Evolutionary conservation across 2,329 filamentous ascomycete genomes (phyloP).

Genomic region (Phyllachora maydis): DNA sequence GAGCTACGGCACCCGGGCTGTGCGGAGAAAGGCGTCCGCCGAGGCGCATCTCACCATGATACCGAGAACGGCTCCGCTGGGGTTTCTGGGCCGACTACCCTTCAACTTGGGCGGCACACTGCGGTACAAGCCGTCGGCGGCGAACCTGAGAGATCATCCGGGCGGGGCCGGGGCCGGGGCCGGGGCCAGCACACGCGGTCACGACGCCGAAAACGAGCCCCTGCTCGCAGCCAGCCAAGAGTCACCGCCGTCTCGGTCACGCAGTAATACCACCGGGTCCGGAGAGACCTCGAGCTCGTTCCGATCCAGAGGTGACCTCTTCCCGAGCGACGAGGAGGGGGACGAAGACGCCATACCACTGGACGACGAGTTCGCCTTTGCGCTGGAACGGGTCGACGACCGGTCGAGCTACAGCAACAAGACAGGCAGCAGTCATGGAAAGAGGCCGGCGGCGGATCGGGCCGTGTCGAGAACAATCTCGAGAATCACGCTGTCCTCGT

Average conservation of each 20-base stretch:
- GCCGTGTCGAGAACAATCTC: constrained; percentile 29
- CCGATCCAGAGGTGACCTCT: constrained; percentile 73
- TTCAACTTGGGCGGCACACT: constrained; percentile 69
- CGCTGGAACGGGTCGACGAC: constrained; percentile 57
- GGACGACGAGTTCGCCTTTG: constrained; percentile 80
- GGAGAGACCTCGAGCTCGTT: constrained; percentile 70
- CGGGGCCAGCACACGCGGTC: constrained; percentile 11
- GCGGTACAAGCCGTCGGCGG: constrained; percentile 77
- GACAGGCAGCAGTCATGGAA: constrained; percentile 38
- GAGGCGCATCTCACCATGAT: constrained; percentile 74
- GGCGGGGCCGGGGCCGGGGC: no score
- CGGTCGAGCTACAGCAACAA: constrained; percentile 50
- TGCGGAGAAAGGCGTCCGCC: constrained; percentile 21
- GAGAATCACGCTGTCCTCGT: constrained; percentile 32
- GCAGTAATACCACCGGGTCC: constrained; percentile 64
- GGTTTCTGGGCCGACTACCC: constrained; percentile 66
- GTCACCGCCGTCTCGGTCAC: constrained; percentile 23
- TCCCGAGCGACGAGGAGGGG: constrained; percentile 68
- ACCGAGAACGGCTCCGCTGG: constrained; percentile 65
- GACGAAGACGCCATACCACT: constrained; percentile 87
- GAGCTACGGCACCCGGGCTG: constrained; percentile 64
- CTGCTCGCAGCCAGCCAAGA: constrained; percentile 37
- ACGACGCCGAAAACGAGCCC: constrained; percentile 39
- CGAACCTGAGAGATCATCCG: constrained; percentile 76
- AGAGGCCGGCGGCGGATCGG: constrained; percentile 19